Evolutionary conservation across 306 rosid genomes (phyloP).

Genomic region (Nissolia schottii): DNA sequence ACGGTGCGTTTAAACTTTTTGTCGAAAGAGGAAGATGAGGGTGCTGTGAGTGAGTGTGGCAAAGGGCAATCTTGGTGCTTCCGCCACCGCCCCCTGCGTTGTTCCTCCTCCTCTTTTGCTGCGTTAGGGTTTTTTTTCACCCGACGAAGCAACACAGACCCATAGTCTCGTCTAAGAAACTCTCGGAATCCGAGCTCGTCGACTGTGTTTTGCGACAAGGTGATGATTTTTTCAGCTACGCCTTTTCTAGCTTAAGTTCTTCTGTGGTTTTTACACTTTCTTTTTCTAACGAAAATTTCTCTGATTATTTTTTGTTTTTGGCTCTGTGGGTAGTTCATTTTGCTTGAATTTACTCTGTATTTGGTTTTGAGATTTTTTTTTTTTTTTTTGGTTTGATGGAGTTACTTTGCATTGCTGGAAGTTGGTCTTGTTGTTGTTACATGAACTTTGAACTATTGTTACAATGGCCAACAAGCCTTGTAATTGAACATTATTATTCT

Average conservation of each 20-base stretch:
- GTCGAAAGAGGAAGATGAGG: not conserved
- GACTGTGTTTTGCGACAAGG: not conserved
- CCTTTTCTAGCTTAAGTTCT: not conserved
- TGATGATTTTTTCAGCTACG: not conserved
- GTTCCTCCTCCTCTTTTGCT: not conserved
- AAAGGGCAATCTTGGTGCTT: not conserved
- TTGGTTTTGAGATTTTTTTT: not conserved
- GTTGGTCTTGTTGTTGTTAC: not conserved
- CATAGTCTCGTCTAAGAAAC: not conserved
- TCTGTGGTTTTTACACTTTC: not conserved
- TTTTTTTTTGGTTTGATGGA: not conserved
- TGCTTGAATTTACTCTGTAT: not conserved
- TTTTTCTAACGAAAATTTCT: not conserved
- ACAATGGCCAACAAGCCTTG: not conserved
- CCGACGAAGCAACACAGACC: not conserved
- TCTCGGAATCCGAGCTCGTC: not conserved
- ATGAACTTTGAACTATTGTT: not conserved
- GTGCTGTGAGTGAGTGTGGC: not conserved
- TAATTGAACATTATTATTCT: not conserved
- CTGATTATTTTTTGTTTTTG: no score
- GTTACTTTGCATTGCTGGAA: not conserved
- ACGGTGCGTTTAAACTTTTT: not conserved
- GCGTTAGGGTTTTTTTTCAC: not conserved
- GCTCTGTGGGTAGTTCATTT: not conserved
- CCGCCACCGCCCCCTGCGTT: not conserved